These are phyloP conservation scores for Stellera chamaejasme DNA, from an alignment of 345 rosid species.

Conservation along the genomic window DNA sequence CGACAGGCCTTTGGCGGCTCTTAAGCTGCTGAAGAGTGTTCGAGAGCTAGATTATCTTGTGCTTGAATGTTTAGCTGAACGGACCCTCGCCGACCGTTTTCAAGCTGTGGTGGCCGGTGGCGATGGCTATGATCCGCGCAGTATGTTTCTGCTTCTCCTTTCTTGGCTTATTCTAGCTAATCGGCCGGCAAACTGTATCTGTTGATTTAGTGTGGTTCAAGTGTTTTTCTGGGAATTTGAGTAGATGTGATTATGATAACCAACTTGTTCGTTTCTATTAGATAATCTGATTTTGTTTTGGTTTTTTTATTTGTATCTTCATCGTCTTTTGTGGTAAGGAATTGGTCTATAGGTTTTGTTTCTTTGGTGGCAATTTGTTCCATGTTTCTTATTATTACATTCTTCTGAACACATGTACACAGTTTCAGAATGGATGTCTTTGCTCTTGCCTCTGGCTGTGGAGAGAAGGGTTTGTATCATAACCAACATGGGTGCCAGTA, in stretches of 20 bases:
- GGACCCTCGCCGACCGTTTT: constrained; percentile 79
- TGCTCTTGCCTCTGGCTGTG: constrained; percentile 72
- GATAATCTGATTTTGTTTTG: no score
- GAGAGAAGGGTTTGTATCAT: constrained; percentile 66
- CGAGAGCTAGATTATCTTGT: constrained; percentile 61
- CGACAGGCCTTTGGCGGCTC: constrained; percentile 72
- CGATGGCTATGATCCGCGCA: constrained; percentile 64
- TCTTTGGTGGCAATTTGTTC: neutral
- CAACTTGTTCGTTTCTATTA: no score
- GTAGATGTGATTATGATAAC: neutral
- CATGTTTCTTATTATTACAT: neutral
- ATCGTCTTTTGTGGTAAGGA: no score
- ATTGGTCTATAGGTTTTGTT: neutral
- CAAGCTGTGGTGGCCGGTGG: constrained; percentile 53
- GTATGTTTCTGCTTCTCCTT: constrained; percentile 26
- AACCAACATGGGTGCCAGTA: constrained; percentile 96
- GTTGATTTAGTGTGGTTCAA: neutral
- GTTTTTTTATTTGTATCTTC: no score
- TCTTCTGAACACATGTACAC: constrained; percentile 1
- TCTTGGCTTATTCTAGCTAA: neutral
- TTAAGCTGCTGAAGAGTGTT: constrained; percentile 70
- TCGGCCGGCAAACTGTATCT: no score
- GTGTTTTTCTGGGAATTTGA: neutral
- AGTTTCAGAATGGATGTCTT: constrained; percentile 84
- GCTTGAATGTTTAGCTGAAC: constrained; percentile 91